Conservation (phyloP, 2,329 filamentous ascomycete genomes). For the Graphilbum sp. region DNA sequence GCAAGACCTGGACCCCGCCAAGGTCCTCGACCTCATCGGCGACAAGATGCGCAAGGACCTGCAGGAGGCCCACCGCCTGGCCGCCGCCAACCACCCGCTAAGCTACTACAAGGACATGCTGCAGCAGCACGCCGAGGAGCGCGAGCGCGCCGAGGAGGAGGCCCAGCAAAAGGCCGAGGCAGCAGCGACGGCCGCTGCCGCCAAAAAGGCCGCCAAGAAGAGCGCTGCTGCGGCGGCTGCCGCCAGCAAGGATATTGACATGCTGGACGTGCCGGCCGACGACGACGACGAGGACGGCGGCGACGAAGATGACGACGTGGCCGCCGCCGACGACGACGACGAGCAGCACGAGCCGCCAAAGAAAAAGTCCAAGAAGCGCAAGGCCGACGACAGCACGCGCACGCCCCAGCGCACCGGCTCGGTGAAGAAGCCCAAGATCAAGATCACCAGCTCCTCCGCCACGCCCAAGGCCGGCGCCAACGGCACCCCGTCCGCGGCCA, state of each 20-base stretch:
- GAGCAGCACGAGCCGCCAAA: conserved; percentile 3
- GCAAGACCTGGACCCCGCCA: conserved; percentile 56
- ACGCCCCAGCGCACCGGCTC: conserved; percentile 37
- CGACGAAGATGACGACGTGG: conserved; percentile 62
- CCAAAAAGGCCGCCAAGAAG: conserved; percentile 31
- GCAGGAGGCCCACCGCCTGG: conserved; percentile 63
- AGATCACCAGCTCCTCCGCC: conserved; percentile 31
- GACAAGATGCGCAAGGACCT: conserved; percentile 71
- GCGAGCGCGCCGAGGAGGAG: conserved; percentile 23
- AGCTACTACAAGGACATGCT: conserved; percentile 74
- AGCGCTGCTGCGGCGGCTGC: conserved; percentile 18
- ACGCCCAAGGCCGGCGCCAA: conserved; percentile 30
- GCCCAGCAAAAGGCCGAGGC: background rate
- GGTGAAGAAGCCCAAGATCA: conserved; percentile 53
- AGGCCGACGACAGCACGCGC: background rate
- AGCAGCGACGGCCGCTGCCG: conserved; percentile 7
- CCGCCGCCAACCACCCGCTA: conserved; percentile 60
- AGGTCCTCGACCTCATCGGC: conserved; percentile 50
- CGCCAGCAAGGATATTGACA: conserved; percentile 40
- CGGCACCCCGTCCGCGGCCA: conserved; percentile 29
- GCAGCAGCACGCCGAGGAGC: conserved; percentile 49
- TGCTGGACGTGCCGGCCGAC: conserved; percentile 37
- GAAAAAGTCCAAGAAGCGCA: background rate
- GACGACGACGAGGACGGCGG: conserved; percentile 60
- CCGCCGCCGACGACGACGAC: conserved; percentile 60